Conservation (phyloP, 441 rosid genomes). For the Dalechampia spathulata region DNA sequence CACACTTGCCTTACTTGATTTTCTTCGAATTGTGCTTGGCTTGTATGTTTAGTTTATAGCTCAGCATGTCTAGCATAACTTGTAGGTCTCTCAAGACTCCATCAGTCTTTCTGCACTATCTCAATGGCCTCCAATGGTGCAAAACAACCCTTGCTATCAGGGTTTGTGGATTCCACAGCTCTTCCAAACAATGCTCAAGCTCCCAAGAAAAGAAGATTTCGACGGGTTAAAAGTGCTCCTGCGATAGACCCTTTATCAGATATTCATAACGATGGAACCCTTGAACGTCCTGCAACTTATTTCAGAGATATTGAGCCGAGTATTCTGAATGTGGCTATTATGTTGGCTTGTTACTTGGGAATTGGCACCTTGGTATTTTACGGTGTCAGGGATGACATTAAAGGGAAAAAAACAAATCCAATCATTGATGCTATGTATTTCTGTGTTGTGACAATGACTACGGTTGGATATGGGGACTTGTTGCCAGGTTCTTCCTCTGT, state of each 20-base stretch:
- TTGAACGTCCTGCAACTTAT: conserved; percentile 22
- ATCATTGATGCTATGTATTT: conserved; percentile 59
- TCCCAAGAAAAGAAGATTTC: conserved; percentile 36
- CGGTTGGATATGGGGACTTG: conserved; percentile 85
- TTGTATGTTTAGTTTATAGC: not conserved
- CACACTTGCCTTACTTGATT: no score
- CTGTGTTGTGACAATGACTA: conserved; percentile 73
- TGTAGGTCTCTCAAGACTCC: conserved; percentile 12
- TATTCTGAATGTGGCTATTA: conserved; percentile 29
- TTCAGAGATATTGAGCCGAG: conserved; percentile 33
- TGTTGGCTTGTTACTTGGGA: conserved; percentile 40
- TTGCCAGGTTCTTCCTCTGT: conserved; percentile 44
- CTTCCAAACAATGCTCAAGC: conserved; percentile 18
- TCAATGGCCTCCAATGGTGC: conserved; percentile 39
- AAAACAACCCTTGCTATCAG: conserved; percentile 36
- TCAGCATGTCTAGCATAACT: not conserved
- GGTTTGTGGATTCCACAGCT: conserved; percentile 19
- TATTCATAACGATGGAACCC: conserved; percentile 13
- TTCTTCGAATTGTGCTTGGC: not conserved
- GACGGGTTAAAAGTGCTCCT: conserved; percentile 70
- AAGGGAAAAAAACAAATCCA: conserved; percentile 54
- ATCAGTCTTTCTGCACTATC: not conserved
- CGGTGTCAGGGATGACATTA: conserved; percentile 37
- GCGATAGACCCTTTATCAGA: conserved; percentile 29
- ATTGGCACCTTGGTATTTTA: conserved; percentile 50